These are phyloP conservation scores for Microbotryum intermedium DNA, from an alignment of 1,284 basidiomycete species.

Conservation along the genomic window DNA sequence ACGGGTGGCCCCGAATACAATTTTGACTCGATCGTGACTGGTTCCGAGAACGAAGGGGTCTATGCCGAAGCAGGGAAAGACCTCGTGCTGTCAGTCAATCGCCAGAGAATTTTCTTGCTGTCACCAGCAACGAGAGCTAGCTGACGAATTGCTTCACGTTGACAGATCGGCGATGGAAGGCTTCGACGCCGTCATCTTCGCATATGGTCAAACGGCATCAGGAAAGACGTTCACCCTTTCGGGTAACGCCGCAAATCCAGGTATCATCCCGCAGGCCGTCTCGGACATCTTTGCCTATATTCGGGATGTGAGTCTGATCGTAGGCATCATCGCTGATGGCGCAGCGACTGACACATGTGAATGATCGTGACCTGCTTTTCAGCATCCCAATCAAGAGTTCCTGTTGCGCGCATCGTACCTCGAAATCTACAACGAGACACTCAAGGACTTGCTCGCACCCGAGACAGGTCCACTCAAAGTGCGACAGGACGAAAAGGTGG, in stretches of 20 bases:
- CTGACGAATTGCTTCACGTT: neutral
- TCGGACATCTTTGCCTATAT: slow-evolving; percentile 46
- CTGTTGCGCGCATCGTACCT: slow-evolving; percentile 88
- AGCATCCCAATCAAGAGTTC: slow-evolving; percentile 66
- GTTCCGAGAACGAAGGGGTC: slow-evolving; percentile 71
- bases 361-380: neutral
- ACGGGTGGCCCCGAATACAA: slow-evolving; percentile 49
- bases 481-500: slow-evolving; percentile 30
- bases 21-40: slow-evolving; percentile 70
- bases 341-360: neutral
- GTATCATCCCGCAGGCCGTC: slow-evolving; percentile 88
- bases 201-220: slow-evolving; percentile 77
- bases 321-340: neutral
- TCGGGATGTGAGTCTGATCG: slow-evolving; percentile 32
- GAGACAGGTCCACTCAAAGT: slow-evolving; percentile 34
- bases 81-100: slow-evolving; percentile 55
- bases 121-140: neutral
- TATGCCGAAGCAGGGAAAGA: slow-evolving; percentile 76
- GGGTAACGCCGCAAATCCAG: slow-evolving; percentile 73
- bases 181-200: slow-evolving; percentile 89
- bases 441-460: slow-evolving; percentile 76
- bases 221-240: slow-evolving; percentile 89
- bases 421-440: slow-evolving; percentile 93
- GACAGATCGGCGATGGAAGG: slow-evolving; percentile 66
- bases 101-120: neutral